Evolutionary conservation across 495 filamentous ascomycete species (phyloP).

Genomic region (Podospora anserina): DNA sequence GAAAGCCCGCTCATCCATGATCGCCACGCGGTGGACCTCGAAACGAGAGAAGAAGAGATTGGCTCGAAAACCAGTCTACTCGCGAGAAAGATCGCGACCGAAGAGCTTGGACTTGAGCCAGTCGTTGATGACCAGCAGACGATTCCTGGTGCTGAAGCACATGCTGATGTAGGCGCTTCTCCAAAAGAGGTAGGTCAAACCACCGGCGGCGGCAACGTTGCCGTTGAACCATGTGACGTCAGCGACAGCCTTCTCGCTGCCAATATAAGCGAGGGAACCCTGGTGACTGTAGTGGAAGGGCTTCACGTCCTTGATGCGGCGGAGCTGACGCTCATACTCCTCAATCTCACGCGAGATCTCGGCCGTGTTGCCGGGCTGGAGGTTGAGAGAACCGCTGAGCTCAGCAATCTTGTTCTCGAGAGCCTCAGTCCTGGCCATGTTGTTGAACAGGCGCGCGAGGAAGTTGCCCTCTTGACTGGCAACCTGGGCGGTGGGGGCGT

Average conservation of each 20-base stretch:
- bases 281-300: slow-evolving; percentile 98
- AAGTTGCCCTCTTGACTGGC: slow-evolving; percentile 94
- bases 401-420: slow-evolving; percentile 71
- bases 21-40: neutral
- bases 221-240: slow-evolving; percentile 97
- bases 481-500: slow-evolving; percentile 96
- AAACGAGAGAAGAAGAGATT: neutral
- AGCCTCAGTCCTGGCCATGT: slow-evolving; percentile 85
- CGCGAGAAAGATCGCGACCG: slow-evolving; percentile 91
- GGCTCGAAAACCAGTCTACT: slow-evolving; percentile 51
- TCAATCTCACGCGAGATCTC: slow-evolving; percentile 74
- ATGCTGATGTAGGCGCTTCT: slow-evolving; percentile 96
- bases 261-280: slow-evolving; percentile 95
- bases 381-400: slow-evolving; percentile 50
- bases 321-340: slow-evolving; percentile 76
- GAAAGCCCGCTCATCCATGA: slow-evolving; percentile 4
- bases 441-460: slow-evolving; percentile 94
- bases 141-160: slow-evolving; percentile 97
- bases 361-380: slow-evolving; percentile 55
- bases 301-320: slow-evolving; percentile 85
- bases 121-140: slow-evolving; percentile 86
- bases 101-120: slow-evolving; percentile 96
- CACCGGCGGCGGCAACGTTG: slow-evolving; percentile 84
- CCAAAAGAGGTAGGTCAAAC: slow-evolving; percentile 90
- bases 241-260: slow-evolving; percentile 93